phyloP scores from a whole-genome alignment of 352 stramenopile genomes.

The Pythium myriotylum region DNA sequence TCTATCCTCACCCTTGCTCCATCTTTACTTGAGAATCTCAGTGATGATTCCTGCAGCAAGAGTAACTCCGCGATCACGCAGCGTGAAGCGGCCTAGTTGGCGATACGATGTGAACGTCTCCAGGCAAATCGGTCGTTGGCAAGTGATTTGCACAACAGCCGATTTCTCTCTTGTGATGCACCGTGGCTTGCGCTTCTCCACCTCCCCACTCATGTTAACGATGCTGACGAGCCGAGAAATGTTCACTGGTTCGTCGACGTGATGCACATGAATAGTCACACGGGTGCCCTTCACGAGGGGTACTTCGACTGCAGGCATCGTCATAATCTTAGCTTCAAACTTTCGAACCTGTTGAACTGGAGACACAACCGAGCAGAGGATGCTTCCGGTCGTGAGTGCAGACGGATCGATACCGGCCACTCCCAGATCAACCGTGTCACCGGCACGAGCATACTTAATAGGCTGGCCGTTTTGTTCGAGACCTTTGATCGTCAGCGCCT shows the following conservation, averaged over 20 bases:
- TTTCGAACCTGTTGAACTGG: conserved; percentile 70
- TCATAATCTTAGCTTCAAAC: conserved; percentile 92
- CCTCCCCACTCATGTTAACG: conserved; percentile 67
- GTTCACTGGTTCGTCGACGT: conserved; percentile 84
- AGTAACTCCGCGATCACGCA: conserved; percentile 82
- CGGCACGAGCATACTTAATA: conserved; percentile 63
- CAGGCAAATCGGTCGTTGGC: conserved; percentile 72
- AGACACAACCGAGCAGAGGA: conserved; percentile 81
- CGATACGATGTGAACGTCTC: conserved; percentile 81
- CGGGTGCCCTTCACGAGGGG: conserved; percentile 84
- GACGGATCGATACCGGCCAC: conserved; percentile 74
- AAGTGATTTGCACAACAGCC: conserved; percentile 85
- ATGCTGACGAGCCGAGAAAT: conserved; percentile 81
- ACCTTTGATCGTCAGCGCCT: conserved; percentile 47
- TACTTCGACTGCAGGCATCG: conserved; percentile 83
- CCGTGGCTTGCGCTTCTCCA: conserved; percentile 82
- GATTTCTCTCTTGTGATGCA: conserved; percentile 87
- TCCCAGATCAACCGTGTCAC: conserved; percentile 81
- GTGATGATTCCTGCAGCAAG: conserved; percentile 86
- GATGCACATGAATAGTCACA: conserved; percentile 86
- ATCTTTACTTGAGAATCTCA: conserved; percentile 63
- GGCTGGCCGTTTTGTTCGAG: conserved; percentile 78
- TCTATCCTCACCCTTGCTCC: background rate
- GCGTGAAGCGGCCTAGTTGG: conserved; percentile 81
- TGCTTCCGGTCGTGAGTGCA: conserved; percentile 75